Base-by-base conservation (phyloP, 1,284 basidiomycete genomes). In the Porodaedalea pini region DNA sequence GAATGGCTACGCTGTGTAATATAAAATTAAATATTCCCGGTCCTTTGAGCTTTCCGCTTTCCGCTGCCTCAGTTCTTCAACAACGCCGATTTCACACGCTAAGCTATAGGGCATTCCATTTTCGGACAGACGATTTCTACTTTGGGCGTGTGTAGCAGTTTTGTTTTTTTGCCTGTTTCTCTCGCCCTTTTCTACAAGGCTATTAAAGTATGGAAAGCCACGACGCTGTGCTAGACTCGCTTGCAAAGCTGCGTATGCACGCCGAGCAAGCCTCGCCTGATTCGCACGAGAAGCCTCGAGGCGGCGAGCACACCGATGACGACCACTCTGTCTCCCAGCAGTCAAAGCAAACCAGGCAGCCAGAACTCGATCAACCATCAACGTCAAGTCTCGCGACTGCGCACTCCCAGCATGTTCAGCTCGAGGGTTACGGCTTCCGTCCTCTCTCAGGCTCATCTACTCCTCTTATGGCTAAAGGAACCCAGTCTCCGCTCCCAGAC, bases 381-480 rank as follows among this genome's bases (percentile, higher is more conserved):
- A 43, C 41, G 29, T 51, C 57, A 54, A 34, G 17, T 29, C 52
- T 47, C 19, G 13, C 48, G 27, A 37, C 36, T 37, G 36, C 53
- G n/a, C 50, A 47, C 34, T 36, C 49, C n/a, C 45, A 55, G 57
- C 57, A 56, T 54, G 57, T 45, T 54, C 57, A 51, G 13, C 80
- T 78, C 56, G 90, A 92, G 54, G 90, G 88, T 53, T 92, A 92
- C 71, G 90, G 90, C 56, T 93, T 93, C 72, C 82, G 89, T 17
- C 75, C 81, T 5, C 68, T 78, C 34, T 89, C 87, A 19, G 87
- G 86, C 2, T 68, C 79, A 39, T 79, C 82, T n/a, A 89, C 88
- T 2, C 88, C 86, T 51, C 66, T 78, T 19, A 49, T 47, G 49
- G 49, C 25, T 40, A 48, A 56, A 40, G 54, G 58, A n/a, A 39